These are phyloP conservation scores for Mortierella alpina DNA, from an alignment of 192 early-diverging fungal species.

Conservation along the genomic window DNA sequence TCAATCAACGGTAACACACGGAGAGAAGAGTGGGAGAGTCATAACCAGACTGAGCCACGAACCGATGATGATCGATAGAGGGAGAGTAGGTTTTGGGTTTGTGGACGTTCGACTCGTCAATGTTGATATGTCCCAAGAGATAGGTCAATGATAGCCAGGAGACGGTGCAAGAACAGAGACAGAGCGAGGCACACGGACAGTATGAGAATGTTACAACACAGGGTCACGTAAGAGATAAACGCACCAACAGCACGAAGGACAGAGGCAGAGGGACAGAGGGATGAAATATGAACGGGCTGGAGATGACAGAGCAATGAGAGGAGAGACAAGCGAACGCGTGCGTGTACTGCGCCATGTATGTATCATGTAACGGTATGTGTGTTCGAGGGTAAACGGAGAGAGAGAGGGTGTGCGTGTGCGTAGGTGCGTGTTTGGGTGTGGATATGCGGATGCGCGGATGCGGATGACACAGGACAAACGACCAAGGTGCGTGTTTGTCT, in stretches of 20 bases:
- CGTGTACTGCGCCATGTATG: too few species aligned
- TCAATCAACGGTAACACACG: background rate
- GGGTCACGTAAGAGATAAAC: background rate
- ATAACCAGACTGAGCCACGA: too few species aligned
- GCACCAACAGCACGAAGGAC: background rate
- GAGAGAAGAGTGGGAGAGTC: background rate
- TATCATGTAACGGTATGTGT: background rate
- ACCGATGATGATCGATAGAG: background rate
- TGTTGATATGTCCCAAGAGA: background rate
- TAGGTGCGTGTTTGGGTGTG: background rate
- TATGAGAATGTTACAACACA: background rate
- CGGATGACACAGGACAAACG: background rate
- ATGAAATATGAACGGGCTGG: background rate
- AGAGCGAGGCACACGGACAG: background rate
- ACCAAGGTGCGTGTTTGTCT: background rate
- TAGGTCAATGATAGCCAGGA: background rate
- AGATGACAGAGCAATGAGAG: background rate
- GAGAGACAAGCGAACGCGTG: background rate
- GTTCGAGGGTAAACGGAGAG: slow-evolving; percentile 4
- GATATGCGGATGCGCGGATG: background rate
- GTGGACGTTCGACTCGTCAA: background rate
- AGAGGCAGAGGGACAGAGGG: slow-evolving; percentile 6
- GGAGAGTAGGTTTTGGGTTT: background rate
- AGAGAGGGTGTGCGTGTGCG: slow-evolving; percentile 4
- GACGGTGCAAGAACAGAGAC: background rate